Evolutionary conservation across 1,284 basidiomycete genomes (phyloP).

Genomic region (Sutorius eximius): DNA sequence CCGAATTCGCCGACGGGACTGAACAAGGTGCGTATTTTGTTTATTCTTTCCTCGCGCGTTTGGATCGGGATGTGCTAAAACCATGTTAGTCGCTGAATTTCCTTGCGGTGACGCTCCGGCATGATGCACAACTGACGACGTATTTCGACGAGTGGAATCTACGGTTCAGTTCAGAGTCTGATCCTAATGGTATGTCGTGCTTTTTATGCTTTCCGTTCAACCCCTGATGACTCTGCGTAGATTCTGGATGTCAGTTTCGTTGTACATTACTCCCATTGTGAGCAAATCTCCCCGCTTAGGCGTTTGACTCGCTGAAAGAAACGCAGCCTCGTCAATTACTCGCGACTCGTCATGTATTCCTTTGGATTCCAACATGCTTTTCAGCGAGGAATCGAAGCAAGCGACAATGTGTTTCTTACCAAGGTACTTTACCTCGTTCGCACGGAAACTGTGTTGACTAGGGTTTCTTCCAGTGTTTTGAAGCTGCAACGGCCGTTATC

Average conservation of each 20-base stretch:
- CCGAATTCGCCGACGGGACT: constrained; percentile 64
- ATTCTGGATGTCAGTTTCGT: constrained; percentile 62
- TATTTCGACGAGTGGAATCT: constrained; percentile 66
- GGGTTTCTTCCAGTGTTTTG: constrained; percentile 49
- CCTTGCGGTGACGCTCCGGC: constrained; percentile 55
- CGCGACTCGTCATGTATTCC: constrained; percentile 81
- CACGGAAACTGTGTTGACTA: not conserved
- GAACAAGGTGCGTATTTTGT: constrained; percentile 54
- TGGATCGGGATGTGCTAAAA: no score
- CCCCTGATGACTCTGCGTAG: constrained; percentile 35
- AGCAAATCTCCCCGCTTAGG: constrained; percentile 25
- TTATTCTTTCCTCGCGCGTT: no score
- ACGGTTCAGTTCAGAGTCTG: constrained; percentile 57
- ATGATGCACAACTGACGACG: constrained; percentile 56
- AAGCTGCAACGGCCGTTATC: constrained; percentile 69
- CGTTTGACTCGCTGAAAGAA: constrained; percentile 16
- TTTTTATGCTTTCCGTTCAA: not conserved
- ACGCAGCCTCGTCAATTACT: constrained; percentile 68
- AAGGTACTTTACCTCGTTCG: constrained; percentile 45
- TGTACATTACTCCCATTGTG: constrained; percentile 74
- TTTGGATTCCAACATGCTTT: constrained; percentile 84
- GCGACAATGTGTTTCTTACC: constrained; percentile 65
- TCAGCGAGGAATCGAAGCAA: constrained; percentile 61
- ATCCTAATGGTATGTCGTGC: constrained; percentile 44
- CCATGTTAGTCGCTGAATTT: constrained; percentile 60